Conservation (phyloP, 1,284 basidiomycete species). For the Spongiforma sp. region DNA sequence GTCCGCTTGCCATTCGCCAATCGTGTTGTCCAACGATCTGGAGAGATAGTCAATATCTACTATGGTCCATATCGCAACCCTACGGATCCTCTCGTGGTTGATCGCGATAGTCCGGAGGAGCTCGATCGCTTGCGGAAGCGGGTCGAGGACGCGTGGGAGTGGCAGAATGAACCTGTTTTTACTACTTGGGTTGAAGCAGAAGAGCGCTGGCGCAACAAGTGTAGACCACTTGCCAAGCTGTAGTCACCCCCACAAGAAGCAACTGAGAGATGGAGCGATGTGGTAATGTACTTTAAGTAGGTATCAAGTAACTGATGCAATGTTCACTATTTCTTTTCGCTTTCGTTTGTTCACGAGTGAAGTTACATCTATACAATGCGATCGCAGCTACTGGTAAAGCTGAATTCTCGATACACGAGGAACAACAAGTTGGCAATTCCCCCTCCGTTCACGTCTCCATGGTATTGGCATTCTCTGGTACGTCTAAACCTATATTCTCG, state of each 20-base stretch:
- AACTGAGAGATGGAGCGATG: too few species aligned
- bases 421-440: too few species aligned
- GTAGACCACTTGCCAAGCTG: too few species aligned
- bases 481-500: constrained; percentile 86
- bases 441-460: constrained; percentile 96
- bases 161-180: constrained; percentile 19
- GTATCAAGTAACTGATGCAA: too few species aligned
- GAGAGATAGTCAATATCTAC: constrained; percentile 4
- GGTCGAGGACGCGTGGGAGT: constrained; percentile 26
- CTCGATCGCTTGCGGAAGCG: constrained; percentile 14
- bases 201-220: constrained; percentile 14
- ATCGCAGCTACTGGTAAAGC: too few species aligned
- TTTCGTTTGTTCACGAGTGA: too few species aligned
- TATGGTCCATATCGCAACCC: constrained; percentile 7
- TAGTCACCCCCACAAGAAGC: too few species aligned
- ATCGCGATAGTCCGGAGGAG: constrained; percentile 1
- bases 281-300: too few species aligned
- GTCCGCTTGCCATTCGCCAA: constrained; percentile 37
- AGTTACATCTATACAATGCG: too few species aligned
- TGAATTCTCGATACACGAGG: too few species aligned
- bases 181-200: constrained; percentile 22
- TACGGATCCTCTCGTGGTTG: not conserved
- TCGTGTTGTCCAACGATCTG: constrained; percentile 9
- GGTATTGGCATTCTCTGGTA: constrained; percentile 98
- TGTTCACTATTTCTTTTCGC: too few species aligned